Conservation (phyloP, 441 rosid genomes). For the Brassica hybrid region DNA sequence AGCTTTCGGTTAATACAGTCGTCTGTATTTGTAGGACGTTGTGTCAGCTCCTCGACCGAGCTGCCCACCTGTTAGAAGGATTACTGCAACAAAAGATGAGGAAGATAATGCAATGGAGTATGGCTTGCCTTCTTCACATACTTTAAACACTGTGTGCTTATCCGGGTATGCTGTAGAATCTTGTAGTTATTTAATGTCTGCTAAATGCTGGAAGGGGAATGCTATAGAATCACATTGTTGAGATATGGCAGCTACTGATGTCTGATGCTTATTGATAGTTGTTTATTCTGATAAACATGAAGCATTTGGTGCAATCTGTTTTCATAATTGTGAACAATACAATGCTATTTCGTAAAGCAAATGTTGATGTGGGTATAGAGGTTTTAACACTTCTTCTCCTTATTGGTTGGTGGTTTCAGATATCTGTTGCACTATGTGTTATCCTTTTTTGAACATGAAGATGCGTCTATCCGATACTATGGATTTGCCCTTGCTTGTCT, state of each 20-base stretch:
- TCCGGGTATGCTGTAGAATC: constrained; percentile 64
- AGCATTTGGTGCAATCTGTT: not conserved
- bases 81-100: constrained; percentile 94
- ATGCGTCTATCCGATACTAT: constrained; percentile 46
- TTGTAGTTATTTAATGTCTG: not conserved
- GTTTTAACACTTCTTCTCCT: not conserved
- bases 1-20: constrained; percentile 7
- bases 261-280: constrained; percentile 6
- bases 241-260: not conserved
- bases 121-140: constrained; percentile 98
- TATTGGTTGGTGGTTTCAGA: constrained; percentile 49
- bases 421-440: constrained; percentile 74
- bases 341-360: not conserved
- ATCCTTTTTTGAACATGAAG: constrained; percentile 49
- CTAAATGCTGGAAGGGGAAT: not conserved
- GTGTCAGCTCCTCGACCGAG: constrained; percentile 95
- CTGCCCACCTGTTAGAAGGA: constrained; percentile 86
- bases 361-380: not conserved
- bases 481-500: constrained; percentile 72
- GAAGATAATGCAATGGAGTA: constrained; percentile 95
- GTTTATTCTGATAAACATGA: not conserved
- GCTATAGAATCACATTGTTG: not conserved
- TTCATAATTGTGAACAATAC: not conserved
- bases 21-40: constrained; percentile 61
- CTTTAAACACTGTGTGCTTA: constrained; percentile 90